These are phyloP conservation scores for Pseudogymnoascus destructans DNA, from an alignment of 2,329 filamentous ascomycete species.

Conservation along the genomic window DNA sequence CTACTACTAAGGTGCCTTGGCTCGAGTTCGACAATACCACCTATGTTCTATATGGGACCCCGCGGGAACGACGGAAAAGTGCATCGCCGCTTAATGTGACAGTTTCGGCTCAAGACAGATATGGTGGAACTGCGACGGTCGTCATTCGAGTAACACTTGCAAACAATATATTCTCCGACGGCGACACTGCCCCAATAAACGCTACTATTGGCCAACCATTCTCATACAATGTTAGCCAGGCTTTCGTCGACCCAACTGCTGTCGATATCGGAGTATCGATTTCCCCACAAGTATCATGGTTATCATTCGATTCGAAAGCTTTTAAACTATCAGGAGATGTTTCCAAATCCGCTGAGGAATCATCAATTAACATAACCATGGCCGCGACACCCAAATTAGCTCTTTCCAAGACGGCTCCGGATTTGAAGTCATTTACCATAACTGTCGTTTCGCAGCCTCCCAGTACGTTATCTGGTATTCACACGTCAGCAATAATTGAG, in stretches of 20 bases:
- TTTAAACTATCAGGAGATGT: constrained; percentile 20
- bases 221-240: constrained; percentile 18
- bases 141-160: constrained; percentile 31
- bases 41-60: constrained; percentile 50
- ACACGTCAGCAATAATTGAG: constrained; percentile 7
- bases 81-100: constrained; percentile 49
- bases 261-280: constrained; percentile 16
- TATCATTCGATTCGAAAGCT: constrained; percentile 20
- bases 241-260: constrained; percentile 19
- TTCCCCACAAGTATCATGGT: constrained; percentile 17
- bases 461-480: not conserved
- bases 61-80: constrained; percentile 33
- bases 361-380: constrained; percentile 17
- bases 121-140: constrained; percentile 44
- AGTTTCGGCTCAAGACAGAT: constrained; percentile 45
- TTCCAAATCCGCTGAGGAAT: constrained; percentile 13
- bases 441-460: constrained; percentile 7
- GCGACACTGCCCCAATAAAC: constrained; percentile 14
- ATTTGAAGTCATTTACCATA: constrained; percentile 18
- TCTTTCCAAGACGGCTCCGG: not conserved
- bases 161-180: constrained; percentile 15
- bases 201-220: constrained; percentile 20
- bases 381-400: constrained; percentile 18
- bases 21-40: constrained; percentile 49
- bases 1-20: constrained; percentile 48